Evolutionary conservation across 306 rosid genomes (phyloP).

Genomic region (Erythrophleum fordii): DNA sequence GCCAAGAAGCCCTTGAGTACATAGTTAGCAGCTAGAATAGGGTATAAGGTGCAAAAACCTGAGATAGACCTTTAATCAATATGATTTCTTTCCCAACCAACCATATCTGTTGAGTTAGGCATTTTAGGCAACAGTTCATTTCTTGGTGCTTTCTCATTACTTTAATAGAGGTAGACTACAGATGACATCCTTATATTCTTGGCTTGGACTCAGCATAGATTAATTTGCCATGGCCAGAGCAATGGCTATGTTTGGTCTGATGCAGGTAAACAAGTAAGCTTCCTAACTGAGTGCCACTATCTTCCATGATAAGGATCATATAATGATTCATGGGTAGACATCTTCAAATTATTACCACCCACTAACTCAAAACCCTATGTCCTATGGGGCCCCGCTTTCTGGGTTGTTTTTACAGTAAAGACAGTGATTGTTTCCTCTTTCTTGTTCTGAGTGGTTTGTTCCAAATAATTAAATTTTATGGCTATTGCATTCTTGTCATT

Average conservation of each 20-base stretch:
- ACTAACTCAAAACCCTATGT: background rate
- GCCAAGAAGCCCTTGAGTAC: background rate
- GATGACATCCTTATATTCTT: conserved; percentile 11
- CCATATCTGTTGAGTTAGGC: background rate
- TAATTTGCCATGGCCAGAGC: background rate
- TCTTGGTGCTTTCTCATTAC: background rate
- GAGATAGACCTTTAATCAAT: background rate
- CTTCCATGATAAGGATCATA: background rate
- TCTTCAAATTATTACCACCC: conserved; percentile 5
- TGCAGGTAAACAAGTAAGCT: conserved; percentile 16
- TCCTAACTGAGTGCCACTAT: background rate
- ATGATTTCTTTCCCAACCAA: conserved; percentile 2
- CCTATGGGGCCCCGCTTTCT: background rate
- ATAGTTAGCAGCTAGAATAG: conserved; percentile 6
- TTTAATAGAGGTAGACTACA: background rate
- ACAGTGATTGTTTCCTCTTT: background rate
- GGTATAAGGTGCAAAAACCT: conserved; percentile 30
- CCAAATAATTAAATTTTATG: background rate
- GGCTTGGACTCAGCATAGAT: background rate
- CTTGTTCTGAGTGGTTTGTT: background rate
- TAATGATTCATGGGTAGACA: background rate
- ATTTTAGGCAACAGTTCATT: conserved; percentile 10
- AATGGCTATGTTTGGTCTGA: background rate
- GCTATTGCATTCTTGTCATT: background rate
- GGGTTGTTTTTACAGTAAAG: conserved; percentile 3